These are phyloP conservation scores for Hypoxylon cercidicola DNA, from an alignment of 495 filamentous ascomycete genomes.

Conservation along the genomic window DNA sequence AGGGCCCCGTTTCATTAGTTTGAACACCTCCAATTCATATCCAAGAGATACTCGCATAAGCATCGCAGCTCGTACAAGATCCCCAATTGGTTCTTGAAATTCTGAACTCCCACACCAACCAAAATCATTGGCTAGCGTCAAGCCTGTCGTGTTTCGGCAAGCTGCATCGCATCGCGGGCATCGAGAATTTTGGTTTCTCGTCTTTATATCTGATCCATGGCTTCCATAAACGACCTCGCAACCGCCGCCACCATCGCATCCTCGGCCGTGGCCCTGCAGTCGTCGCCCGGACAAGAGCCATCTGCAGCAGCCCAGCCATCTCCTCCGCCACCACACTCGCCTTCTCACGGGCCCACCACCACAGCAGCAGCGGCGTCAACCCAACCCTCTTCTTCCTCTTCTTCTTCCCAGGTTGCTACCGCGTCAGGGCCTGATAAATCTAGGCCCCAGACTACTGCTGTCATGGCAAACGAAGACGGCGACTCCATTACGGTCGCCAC, in stretches of 20 bases:
- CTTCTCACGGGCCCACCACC: not conserved
- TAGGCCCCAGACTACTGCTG: not conserved
- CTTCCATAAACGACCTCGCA: conserved; percentile 58
- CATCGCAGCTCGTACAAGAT: conserved; percentile 4
- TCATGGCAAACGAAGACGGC: conserved; percentile 11
- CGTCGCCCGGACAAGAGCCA: conserved; percentile 30
- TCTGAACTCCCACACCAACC: not conserved
- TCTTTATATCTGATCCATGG: conserved; percentile 35
- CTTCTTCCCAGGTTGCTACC: conserved; percentile 4
- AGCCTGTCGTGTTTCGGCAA: not conserved
- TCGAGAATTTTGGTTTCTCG: too few relatives aligned
- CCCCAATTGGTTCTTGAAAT: conserved; percentile 17
- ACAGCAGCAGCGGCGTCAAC: conserved; percentile 20
- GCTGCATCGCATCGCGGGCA: too few relatives aligned
- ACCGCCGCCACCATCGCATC: conserved; percentile 53
- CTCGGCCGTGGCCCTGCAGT: conserved; percentile 46
- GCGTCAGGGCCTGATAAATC: not conserved
- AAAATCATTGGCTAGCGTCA: not conserved
- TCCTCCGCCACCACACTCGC: conserved; percentile 10
- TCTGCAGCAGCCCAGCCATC: conserved; percentile 12
- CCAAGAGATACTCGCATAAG: conserved; percentile 33
- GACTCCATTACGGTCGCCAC: conserved; percentile 32
- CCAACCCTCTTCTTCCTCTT: too few relatives aligned
- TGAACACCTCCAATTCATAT: conserved; percentile 6
- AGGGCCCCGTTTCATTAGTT: conserved; percentile 1